Conservation (phyloP, 73 alveolate species). For the Chromera velia region DNA sequence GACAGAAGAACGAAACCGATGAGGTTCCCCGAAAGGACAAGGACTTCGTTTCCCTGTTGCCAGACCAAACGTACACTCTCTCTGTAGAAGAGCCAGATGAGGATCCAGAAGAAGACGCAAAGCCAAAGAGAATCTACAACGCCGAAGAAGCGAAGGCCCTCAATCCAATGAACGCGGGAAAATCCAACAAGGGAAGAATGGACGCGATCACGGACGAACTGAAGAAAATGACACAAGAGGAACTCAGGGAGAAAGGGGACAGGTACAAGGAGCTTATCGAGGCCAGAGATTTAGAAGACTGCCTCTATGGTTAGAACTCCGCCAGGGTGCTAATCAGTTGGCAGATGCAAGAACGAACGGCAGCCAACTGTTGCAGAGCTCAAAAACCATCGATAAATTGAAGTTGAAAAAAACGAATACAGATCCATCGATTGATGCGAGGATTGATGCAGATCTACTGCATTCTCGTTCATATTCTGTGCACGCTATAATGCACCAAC, state of each 20-base stretch:
- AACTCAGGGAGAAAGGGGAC: conserved; percentile 38
- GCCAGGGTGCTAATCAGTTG: too few species aligned
- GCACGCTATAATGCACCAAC: too few species aligned
- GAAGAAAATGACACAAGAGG: conserved; percentile 38
- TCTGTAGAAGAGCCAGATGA: conserved; percentile 38
- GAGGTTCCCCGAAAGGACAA: too few species aligned
- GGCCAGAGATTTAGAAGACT: conserved; percentile 52
- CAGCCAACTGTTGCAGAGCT: too few species aligned
- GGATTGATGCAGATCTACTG: too few species aligned
- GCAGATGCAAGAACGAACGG: too few species aligned
- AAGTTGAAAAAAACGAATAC: too few species aligned
- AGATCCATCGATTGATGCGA: too few species aligned
- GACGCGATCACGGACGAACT: conserved; percentile 23
- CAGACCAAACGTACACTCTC: conserved; percentile 6
- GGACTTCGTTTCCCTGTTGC: background rate
- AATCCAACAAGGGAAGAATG: conserved; percentile 21
- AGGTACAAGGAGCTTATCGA: conserved; percentile 41
- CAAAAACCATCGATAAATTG: too few species aligned
- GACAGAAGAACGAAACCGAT: background rate
- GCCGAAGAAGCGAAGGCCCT: conserved; percentile 30
- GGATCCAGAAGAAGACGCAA: conserved; percentile 34
- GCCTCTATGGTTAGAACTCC: too few species aligned
- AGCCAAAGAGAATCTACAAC: conserved; percentile 13
- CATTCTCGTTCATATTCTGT: too few species aligned
- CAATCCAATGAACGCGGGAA: conserved; percentile 10